Evolutionary conservation across 2,329 filamentous ascomycete genomes (phyloP), one percentile per base, ranked within the genome.

Genomic region (Parastagonospora nodorum): DNA sequence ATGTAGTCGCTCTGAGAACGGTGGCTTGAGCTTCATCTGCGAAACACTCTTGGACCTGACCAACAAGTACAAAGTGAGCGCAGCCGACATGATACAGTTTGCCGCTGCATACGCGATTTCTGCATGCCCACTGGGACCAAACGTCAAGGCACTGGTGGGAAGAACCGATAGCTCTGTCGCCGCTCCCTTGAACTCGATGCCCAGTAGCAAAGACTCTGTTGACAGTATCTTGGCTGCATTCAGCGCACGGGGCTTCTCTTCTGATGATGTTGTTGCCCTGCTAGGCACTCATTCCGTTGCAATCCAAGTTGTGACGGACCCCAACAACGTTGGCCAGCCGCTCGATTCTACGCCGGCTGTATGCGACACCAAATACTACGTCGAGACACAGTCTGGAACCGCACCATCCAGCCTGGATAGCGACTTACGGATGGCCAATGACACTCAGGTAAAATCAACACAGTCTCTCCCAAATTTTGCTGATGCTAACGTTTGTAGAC

Each of bases 1-100:
- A 45, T 71, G 64, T 46, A 51, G 56, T 16, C 64, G 74, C 8
- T n/a, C 57, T 0, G 69, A 75, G 35, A 73, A 84, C 57, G 60
- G 53, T 2, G 80, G 79, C 0, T 69, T 84, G 2, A 53, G 68
- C 40, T 65, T 65, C 2, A 78, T 79, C 30, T 75, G 73, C n/a
- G 53, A 56, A 3, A 69, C 73, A 43, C 67, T 78, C 1, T 59
- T 64, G 32, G 49, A 55, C 6, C 74, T 77, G 69, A 74, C 73
- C 32, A 59, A 60, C 14, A 70, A 75, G 42, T 78, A 76, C 53
- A 66, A 59, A 27, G 66, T 68, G 44, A 57, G 61, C 24, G 57
- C 55, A 1, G 65, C 66, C 38, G 66, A 68, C 43, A 66, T 65
- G 53, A 66, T 68, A 8, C 56, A 67, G 27, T 67, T 69, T 29